These are phyloP conservation scores for Arachis monticola DNA, from an alignment of 331 rosid species.

Conservation along the genomic window DNA sequence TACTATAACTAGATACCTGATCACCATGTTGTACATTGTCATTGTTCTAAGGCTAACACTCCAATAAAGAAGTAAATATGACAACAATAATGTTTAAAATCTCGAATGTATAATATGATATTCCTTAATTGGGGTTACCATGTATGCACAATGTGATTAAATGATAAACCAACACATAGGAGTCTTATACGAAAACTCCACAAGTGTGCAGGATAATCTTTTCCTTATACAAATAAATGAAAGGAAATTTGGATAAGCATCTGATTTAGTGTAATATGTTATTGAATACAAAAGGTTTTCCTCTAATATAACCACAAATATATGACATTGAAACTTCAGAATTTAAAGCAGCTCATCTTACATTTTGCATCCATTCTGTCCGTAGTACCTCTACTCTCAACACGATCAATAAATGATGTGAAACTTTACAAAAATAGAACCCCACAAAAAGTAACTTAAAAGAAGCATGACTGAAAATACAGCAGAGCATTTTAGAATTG, in stretches of 20 bases:
- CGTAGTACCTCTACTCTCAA: background rate
- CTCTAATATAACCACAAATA: slow-evolving; percentile 12
- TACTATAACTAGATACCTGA: background rate
- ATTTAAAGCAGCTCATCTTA: slow-evolving; percentile 16
- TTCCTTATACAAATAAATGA: background rate
- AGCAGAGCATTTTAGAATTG: slow-evolving; percentile 2
- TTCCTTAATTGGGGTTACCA: slow-evolving; percentile 16
- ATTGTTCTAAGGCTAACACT: background rate
- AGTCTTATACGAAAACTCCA: background rate
- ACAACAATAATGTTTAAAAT: background rate
- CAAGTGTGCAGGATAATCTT: background rate
- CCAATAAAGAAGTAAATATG: slow-evolving; percentile 10
- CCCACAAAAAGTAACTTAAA: slow-evolving; percentile 18
- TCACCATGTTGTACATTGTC: background rate
- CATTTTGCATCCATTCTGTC: slow-evolving; percentile 17
- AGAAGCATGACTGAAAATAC: slow-evolving; percentile 1
- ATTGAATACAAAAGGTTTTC: slow-evolving; percentile 1
- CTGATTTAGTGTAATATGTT: background rate
- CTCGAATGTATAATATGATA: slow-evolving; percentile 5
- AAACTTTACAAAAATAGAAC: background rate
- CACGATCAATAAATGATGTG: background rate
- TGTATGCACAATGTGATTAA: background rate
- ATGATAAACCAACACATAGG: slow-evolving; percentile 1
- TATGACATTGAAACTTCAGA: background rate
- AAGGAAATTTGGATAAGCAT: background rate